Evolutionary conservation across 306 rosid species (phyloP).

Genomic region (Malus fusca): DNA sequence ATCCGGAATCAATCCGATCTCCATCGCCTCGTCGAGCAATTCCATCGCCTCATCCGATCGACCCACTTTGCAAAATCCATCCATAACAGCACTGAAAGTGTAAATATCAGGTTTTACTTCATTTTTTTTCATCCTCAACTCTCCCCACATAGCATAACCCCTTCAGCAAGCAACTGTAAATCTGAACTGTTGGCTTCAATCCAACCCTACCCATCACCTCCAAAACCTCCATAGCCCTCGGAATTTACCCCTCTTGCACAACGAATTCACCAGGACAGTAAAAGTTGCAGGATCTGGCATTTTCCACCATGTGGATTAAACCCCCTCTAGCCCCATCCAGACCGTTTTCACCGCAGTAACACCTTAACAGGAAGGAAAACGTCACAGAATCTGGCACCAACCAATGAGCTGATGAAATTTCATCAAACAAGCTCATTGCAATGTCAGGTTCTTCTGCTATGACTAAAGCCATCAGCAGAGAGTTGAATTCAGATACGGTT

Average conservation of each 20-base stretch:
- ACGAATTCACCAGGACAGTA: slow-evolving; percentile 42
- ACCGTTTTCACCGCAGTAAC: slow-evolving; percentile 46
- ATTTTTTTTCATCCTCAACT: slow-evolving; percentile 57
- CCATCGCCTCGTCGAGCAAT: slow-evolving; percentile 56
- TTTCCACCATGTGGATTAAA: slow-evolving; percentile 37
- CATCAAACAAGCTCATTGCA: slow-evolving; percentile 33
- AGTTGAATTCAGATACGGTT: slow-evolving; percentile 40
- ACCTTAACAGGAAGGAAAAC: slow-evolving; percentile 43
- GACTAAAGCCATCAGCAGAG: slow-evolving; percentile 45
- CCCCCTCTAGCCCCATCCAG: slow-evolving; percentile 44
- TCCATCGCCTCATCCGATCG: slow-evolving; percentile 65
- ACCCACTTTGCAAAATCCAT: slow-evolving; percentile 83
- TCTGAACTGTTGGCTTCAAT: slow-evolving; percentile 33
- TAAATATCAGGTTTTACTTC: slow-evolving; percentile 46
- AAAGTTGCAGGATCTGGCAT: slow-evolving; percentile 43
- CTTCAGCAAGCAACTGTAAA: slow-evolving; percentile 67
- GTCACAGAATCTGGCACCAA: slow-evolving; percentile 54
- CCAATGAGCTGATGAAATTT: slow-evolving; percentile 24
- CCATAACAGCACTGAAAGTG: slow-evolving; percentile 62
- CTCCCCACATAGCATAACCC: slow-evolving; percentile 79
- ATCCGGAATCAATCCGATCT: slow-evolving; percentile 44
- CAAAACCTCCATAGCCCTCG: slow-evolving; percentile 57
- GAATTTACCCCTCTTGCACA: slow-evolving; percentile 57
- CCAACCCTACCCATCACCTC: slow-evolving; percentile 39
- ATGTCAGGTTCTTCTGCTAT: slow-evolving; percentile 21